Evolutionary conservation across 768 basidiomycete species (phyloP).

Genomic region (Podaxis sp.): DNA sequence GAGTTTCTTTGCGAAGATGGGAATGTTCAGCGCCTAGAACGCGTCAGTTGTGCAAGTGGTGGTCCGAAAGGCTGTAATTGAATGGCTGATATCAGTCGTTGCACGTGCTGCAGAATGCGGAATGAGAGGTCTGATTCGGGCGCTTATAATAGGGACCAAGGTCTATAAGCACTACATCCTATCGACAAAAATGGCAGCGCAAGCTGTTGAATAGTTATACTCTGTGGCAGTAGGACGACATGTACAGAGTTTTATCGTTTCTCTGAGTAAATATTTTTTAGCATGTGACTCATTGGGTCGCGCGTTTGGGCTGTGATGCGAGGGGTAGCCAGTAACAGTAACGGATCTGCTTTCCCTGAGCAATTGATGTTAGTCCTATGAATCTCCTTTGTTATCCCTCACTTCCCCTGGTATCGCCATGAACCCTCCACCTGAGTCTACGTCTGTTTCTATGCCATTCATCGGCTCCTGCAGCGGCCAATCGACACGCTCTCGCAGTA

Average conservation of each 20-base stretch:
- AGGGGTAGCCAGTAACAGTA: background rate
- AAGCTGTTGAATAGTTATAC: no score
- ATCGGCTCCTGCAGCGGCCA: constrained; percentile 37
- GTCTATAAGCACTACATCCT: background rate
- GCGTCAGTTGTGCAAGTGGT: background rate
- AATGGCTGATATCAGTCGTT: background rate
- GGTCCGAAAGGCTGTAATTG: background rate
- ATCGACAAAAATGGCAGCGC: background rate
- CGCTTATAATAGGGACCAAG: no score
- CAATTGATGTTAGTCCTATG: background rate
- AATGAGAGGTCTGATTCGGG: background rate
- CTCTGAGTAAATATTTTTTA: background rate
- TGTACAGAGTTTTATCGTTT: no score
- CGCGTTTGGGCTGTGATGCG: background rate
- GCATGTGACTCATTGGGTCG: constrained; percentile 5
- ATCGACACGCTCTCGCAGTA: constrained; percentile 63
- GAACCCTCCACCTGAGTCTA: constrained; percentile 22
- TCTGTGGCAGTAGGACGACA: no score
- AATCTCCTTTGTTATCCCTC: background rate
- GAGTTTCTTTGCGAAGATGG: background rate
- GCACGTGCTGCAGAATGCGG: background rate
- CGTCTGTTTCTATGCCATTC: constrained; percentile 33
- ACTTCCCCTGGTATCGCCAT: background rate
- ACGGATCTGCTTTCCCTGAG: background rate
- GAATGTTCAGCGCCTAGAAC: background rate